Evolutionary conservation across 257 asterid genomes (phyloP).

Genomic region (Scutellaria baicalensis): DNA sequence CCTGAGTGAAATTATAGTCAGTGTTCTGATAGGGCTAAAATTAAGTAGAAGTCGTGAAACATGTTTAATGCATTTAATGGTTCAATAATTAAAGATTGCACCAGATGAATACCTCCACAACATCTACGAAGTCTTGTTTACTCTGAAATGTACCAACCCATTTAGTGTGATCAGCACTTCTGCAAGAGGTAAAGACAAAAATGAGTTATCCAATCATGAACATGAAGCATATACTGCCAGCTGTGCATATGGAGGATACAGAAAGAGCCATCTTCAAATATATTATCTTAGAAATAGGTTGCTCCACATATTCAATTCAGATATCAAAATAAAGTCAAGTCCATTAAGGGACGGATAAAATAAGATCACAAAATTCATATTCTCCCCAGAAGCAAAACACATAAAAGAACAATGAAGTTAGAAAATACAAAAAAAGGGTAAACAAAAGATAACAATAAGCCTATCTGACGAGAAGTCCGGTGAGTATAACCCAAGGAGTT

Average conservation of each 20-base stretch:
- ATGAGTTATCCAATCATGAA: neutral
- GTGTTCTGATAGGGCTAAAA: neutral
- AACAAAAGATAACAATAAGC: neutral
- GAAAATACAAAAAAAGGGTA: neutral
- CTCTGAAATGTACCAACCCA: slow-evolving; percentile 76
- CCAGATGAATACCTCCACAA: slow-evolving; percentile 66
- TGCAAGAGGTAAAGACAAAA: slow-evolving; percentile 23
- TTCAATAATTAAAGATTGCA: neutral
- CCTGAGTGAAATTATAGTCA: neutral
- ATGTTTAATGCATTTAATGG: neutral
- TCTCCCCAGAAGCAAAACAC: neutral
- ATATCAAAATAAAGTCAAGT: neutral
- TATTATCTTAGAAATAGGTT: neutral
- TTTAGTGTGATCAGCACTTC: slow-evolving; percentile 90
- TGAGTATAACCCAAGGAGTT: neutral
- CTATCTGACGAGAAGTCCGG: neutral
- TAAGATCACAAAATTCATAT: neutral
- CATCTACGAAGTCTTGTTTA: slow-evolving; percentile 87
- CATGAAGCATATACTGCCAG: neutral
- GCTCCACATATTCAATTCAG: neutral
- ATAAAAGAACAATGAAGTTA: neutral
- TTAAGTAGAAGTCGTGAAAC: neutral
- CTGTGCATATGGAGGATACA: neutral
- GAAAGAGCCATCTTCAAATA: neutral
- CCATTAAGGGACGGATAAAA: neutral